Conservation (phyloP, 371 early-diverging fungal species). For the Rhizopus sp. region DNA sequence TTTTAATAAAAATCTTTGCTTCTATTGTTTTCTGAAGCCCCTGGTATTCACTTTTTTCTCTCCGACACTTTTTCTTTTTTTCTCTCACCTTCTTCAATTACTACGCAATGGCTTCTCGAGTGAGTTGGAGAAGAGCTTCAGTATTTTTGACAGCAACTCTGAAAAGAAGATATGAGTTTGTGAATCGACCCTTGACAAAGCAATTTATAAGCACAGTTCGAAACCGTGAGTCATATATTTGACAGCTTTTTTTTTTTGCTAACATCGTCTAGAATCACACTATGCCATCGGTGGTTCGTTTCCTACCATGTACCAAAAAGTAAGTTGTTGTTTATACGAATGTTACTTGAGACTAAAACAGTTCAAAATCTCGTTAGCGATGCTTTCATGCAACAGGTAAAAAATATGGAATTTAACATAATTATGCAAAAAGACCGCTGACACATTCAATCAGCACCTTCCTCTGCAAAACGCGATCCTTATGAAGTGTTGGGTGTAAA, state of each 20-base stretch:
- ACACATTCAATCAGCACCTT: not conserved
- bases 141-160: slow-evolving; percentile 8
- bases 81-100: slow-evolving; percentile 5
- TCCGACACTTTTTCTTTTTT: slow-evolving; percentile 9
- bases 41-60: slow-evolving; percentile 3
- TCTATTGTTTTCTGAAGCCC: slow-evolving; percentile 6
- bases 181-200: slow-evolving; percentile 11
- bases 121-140: slow-evolving; percentile 8
- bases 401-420: not conserved
- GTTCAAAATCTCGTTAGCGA: slow-evolving; percentile 6
- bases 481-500: slow-evolving; percentile 84
- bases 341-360: not conserved
- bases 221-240: slow-evolving; percentile 6
- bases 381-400: slow-evolving; percentile 33
- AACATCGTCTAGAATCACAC: slow-evolving; percentile 3
- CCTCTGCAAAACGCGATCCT: slow-evolving; percentile 62
- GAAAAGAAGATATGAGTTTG: not conserved
- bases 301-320: slow-evolving; percentile 11
- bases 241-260: slow-evolving; percentile 1
- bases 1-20: slow-evolving; percentile 1
- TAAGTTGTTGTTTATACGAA: not conserved
- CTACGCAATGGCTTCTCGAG: slow-evolving; percentile 13
- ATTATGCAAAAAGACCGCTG: slow-evolving; percentile 3
- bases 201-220: slow-evolving; percentile 14
- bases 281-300: slow-evolving; percentile 9